Conservation (phyloP, 768 basidiomycete species). For the Russula abietina region DNA sequence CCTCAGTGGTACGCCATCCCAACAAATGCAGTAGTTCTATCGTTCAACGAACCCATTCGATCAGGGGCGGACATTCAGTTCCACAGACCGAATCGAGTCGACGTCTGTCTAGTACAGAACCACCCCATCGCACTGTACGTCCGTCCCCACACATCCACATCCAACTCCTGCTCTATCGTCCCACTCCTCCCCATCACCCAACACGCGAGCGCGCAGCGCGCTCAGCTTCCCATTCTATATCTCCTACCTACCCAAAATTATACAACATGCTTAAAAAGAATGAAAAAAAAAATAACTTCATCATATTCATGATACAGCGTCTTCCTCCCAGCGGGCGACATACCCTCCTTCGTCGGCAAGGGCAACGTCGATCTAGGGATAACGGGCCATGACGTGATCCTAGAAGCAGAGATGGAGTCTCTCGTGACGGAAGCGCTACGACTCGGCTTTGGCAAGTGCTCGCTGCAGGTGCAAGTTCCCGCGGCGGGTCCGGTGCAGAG, state of each 20-base stretch:
- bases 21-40: neutral
- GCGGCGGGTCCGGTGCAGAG: constrained; percentile 62
- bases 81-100: constrained; percentile 76
- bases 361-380: constrained; percentile 96
- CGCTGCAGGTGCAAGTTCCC: constrained; percentile 86
- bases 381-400: constrained; percentile 95
- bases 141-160: neutral
- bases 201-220: neutral
- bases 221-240: neutral
- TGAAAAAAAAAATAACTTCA: too few relatives aligned
- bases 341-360: constrained; percentile 97
- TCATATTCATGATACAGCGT: constrained; percentile 57
- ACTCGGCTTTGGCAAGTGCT: constrained; percentile 90
- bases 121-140: constrained; percentile 88
- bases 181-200: neutral
- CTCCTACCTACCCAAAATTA: neutral
- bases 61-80: constrained; percentile 94
- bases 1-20: constrained; percentile 53
- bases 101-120: constrained; percentile 91
- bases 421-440: constrained; percentile 74
- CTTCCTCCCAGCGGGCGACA: constrained; percentile 94
- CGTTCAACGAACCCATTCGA: neutral
- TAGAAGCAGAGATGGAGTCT: constrained; percentile 78
- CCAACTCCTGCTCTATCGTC: neutral
- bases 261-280: neutral